Conservation (phyloP, 345 rosid genomes). For the Eucalyptus paniculata region DNA sequence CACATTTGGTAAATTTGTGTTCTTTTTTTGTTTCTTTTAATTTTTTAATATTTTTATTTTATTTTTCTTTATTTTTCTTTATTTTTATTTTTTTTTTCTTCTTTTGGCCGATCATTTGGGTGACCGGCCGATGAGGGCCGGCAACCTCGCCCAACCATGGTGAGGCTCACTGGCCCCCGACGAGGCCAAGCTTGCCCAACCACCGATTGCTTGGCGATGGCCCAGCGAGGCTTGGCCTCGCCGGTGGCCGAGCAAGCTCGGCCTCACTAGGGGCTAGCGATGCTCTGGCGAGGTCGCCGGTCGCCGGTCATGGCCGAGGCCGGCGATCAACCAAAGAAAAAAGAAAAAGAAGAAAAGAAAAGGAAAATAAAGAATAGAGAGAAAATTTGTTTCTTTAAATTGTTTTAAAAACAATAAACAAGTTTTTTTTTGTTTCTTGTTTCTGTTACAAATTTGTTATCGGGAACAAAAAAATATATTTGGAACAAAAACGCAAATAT, state of each 20-base stretch:
- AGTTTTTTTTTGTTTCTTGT: accelerated
- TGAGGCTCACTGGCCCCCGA: accelerated
- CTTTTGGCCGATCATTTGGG: accelerated
- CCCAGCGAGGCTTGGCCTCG: accelerated
- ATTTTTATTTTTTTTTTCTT: no score
- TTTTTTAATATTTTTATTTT: no score
- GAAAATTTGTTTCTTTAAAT: no score
- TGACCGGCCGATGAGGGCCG: accelerated
- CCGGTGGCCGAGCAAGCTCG: accelerated
- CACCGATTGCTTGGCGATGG: accelerated
- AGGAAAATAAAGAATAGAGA: no score
- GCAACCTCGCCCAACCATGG: no score
- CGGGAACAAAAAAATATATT: accelerated
- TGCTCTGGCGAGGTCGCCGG: accelerated
- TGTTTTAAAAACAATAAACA: accelerated
- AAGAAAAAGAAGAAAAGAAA: accelerated
- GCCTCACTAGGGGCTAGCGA: accelerated
- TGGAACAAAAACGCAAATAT: accelerated
- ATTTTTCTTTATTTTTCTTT: accelerated
- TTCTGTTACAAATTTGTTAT: accelerated
- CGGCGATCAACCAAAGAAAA: accelerated
- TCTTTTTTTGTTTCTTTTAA: no score
- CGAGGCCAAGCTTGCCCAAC: accelerated
- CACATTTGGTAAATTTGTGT: no score
- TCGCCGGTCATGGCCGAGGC: no score